These are phyloP conservation scores for Syzygium aqueum DNA, from an alignment of 345 rosid genomes.

Conservation along the genomic window DNA sequence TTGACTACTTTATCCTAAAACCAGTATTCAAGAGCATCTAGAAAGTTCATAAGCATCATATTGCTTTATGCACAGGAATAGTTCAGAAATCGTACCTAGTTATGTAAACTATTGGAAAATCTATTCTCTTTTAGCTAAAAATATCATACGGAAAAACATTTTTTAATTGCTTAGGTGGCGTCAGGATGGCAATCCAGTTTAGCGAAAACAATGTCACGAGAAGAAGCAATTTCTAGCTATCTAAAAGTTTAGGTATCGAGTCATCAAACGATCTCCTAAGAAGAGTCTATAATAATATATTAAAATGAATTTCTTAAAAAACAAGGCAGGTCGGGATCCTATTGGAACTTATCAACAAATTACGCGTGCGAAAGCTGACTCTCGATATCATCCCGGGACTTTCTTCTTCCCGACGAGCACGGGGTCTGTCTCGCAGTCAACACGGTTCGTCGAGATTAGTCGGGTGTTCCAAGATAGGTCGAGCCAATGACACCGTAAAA, in stretches of 20 bases:
- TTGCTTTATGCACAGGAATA: background rate
- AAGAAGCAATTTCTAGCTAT: background rate
- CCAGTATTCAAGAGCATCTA: fast-evolving
- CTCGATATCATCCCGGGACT: background rate
- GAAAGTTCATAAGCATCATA: background rate
- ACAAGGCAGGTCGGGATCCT: fast-evolving
- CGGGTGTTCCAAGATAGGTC: background rate
- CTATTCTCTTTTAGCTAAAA: background rate
- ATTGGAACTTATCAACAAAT: background rate
- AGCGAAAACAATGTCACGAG: background rate
- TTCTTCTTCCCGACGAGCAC: background rate
- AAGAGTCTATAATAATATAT: background rate
- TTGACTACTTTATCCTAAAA: background rate
- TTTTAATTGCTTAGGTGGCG: background rate
- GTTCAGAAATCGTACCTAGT: background rate
- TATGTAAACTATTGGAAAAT: background rate
- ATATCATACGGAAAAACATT: no score
- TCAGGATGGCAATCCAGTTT: background rate
- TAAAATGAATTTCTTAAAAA: background rate
- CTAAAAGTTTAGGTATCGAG: background rate
- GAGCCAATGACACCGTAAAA: background rate
- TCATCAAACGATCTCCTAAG: fast-evolving
- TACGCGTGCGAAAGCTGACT: fast-evolving
- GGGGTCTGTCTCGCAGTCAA: fast-evolving
- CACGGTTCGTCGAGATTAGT: background rate